Conservation (phyloP, 257 asterid genomes). For the Solanum ossicruentum region DNA sequence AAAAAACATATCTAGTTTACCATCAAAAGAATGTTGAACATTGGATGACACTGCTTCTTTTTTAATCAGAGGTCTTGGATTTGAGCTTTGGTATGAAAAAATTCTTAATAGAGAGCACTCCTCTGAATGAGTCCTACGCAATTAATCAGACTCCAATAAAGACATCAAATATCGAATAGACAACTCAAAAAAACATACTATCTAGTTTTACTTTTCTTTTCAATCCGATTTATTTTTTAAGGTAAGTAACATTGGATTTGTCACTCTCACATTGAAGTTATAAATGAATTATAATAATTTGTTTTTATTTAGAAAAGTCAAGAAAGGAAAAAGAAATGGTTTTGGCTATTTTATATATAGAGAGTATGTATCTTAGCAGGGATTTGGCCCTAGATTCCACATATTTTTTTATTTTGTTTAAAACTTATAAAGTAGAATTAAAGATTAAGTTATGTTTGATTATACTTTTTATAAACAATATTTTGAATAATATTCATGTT, state of each 20-base stretch:
- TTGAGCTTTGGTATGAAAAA: too few species aligned
- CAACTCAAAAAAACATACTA: too few species aligned
- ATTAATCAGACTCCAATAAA: too few species aligned
- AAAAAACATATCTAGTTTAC: not conserved
- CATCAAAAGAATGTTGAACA: too few species aligned
- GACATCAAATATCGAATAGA: too few species aligned
- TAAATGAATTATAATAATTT: not conserved
- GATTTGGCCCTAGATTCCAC: not conserved
- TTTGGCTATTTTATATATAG: not conserved
- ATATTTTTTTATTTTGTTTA: not conserved
- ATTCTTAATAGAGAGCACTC: too few species aligned
- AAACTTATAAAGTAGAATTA: not conserved
- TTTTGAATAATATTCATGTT: not conserved
- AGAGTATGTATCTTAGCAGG: not conserved
- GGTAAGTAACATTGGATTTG: not conserved
- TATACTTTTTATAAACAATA: not conserved
- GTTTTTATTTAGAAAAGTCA: not conserved
- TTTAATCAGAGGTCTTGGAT: too few species aligned
- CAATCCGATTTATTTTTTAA: not conserved
- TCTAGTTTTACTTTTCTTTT: not conserved
- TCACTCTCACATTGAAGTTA: not conserved
- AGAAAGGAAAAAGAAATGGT: not conserved
- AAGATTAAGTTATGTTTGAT: not conserved
- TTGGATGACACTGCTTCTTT: too few species aligned
- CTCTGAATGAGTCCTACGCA: too few species aligned